Base-by-base conservation (phyloP, 2,329 filamentous ascomycete species). In the Helotiales sp. region DNA sequence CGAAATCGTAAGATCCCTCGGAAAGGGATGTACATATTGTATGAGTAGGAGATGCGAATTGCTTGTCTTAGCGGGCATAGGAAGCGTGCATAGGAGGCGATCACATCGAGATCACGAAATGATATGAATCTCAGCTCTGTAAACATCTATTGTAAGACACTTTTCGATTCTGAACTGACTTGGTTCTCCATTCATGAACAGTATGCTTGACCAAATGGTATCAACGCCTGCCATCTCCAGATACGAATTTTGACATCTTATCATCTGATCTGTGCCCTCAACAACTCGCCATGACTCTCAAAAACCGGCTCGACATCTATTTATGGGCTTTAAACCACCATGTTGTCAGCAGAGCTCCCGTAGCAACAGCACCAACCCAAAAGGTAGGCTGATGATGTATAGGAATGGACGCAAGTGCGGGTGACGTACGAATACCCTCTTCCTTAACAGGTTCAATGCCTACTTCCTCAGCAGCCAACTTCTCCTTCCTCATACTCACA, bases 391-490 rank as follows among this genome's bases (percentile, higher is more conserved):
- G 36, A 17, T 5, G 15, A 46, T 25, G 7, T 25, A 29, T n/a
- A 47, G 12, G 10, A 29, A 6, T 25, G 29, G 27, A 31, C 31
- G 15, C 9, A 34, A 34, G 31, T 15, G 31, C 8, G 10, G n/a
- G 19, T 19, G n/a, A 49, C 67, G 63, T 62, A 67, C 65, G 52
- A 60, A 85, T 83, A 59, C 82, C 86, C 72, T 89, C 85, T 61
- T 81, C 85, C 29, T 81, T 76, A 64, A 78, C 70, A 36, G 86
- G 81, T 72, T 82, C 73, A 59, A 89, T 75, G 33, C 79, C 84
- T 29, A 79, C 83, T 55, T 86, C 80, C 75, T 90, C 86, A 2
- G 85, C 86, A 12, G 85, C 84, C 60, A 77, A 72, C 64, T 73
- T 73, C 55, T 76, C 75, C 72, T 79, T 78, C 64, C 75, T 74